Percentiles rank a stretch among this genome's conserved stretches.
Conservation (phyloP, 768 basidiomycete species). For the Chalciporus sphaerocephalus region DNA sequence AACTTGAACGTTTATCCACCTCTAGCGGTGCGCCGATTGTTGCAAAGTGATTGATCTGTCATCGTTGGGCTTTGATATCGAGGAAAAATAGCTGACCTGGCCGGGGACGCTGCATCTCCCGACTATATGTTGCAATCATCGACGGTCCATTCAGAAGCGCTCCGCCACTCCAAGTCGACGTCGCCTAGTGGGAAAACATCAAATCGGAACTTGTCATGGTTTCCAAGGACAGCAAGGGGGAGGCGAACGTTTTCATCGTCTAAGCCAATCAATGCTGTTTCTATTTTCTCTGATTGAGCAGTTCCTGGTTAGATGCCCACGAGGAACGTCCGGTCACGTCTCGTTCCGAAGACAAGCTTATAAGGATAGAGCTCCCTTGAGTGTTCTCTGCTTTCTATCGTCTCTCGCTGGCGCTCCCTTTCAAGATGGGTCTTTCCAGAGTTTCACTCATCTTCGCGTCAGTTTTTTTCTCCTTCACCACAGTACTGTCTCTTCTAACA, state of each 20-base stretch:
- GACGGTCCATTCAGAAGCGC: too few species aligned
- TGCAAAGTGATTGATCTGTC: too few species aligned
- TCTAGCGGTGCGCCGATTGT: too few species aligned
- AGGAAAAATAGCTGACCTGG: too few species aligned
- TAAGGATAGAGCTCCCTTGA: conserved; percentile 4
- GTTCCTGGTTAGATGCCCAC: background rate
- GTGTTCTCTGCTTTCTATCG: background rate
- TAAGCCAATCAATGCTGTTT: conserved; percentile 12
- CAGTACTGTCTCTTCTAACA: background rate
- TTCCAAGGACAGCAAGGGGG: conserved; percentile 2
- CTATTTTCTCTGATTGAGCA: background rate
- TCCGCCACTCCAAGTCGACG: background rate
- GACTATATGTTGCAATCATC: too few species aligned
- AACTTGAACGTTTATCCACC: too few species aligned
- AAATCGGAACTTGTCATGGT: background rate
- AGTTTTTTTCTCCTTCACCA: conserved; percentile 17
- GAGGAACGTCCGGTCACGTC: background rate
- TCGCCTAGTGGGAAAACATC: background rate
- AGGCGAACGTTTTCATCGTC: conserved; percentile 19
- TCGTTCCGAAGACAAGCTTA: conserved; percentile 1
- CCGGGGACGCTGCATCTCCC: too few species aligned
- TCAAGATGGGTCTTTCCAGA: conserved; percentile 36
- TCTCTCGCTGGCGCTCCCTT: conserved; percentile 1
- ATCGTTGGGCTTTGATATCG: too few species aligned
- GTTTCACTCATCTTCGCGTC: conserved; percentile 86